Base-by-base conservation (phyloP, 1,139 yeast genomes). In the Kodamaea arcana region DNA sequence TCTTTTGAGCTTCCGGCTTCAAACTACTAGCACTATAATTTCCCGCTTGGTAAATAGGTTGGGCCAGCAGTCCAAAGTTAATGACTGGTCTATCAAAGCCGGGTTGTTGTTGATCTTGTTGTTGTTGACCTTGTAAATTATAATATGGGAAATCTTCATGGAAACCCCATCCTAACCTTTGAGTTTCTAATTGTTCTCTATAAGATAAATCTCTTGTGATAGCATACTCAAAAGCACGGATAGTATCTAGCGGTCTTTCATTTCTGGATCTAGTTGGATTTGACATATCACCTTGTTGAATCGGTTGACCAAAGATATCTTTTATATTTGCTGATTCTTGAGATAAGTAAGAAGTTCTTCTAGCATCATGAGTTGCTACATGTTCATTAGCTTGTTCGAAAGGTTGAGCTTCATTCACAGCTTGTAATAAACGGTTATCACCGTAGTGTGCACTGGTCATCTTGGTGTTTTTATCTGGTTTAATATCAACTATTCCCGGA, bases 171-270 rank as follows among this genome's bases (percentile, higher is more conserved):
- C 97, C 97, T 36, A 83, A 70, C 25, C 78, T 65, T 15, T 74
- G 74, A 8, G 90, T 72, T 59, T 90, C 97, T 54, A 87, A 72
- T 51, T 85, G 88, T 40, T 85, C 92, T 36, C 81, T 75, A 64
- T 83, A 82, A 18, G 75, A 60, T 37, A 72, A 66, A 57, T 90
- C 96, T 30, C 97, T 97, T 4, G 95, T 83, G 44, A 92, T 86
- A 23, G 96, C 81, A 55, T 83, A 92, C 65, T 92, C 97, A 60
- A 92, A 92, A 4, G 85, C 75, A 45, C 97, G 70, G 50, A 92
- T 88, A 2, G 98, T 92, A 60, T 94, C 98, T 53, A 92, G 65
- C 3, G 98, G 98, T 48, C 98, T 78, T 65, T 92, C 98, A 58
- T 88, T 88, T 56, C 97, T 75, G 13, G 84, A 63, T 52, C 98